Evolutionary conservation across 2,329 filamentous ascomycete genomes (phyloP), one percentile per base, ranked within the genome.

Genomic region (Chrysoporthe cubensis): DNA sequence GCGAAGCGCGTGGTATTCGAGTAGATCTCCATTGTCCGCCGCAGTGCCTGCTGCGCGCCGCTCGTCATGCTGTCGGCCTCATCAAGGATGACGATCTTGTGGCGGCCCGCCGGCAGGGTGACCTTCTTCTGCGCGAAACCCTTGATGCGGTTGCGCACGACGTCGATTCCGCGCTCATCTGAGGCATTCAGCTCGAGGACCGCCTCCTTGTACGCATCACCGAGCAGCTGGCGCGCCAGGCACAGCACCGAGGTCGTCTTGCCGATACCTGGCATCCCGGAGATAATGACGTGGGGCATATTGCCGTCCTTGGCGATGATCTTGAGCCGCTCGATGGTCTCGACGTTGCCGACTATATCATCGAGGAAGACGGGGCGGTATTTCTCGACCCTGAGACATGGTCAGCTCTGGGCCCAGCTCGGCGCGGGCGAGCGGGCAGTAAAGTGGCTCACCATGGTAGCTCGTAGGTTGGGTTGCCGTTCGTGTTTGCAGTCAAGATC

Each of bases 51-150:
- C 78, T 99, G 96, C 2, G 96, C 96, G 64, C 96, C 96, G 34
- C 92, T 92, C 0, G 96, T 99, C 96, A 99, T 99, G 78, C 91
- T 94, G 84, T 99, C 96, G 68, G 96, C 96, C 83, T 99, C 96
- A 79, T 99, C 96, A 67, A 99, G 89, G 72, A 99, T 98, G 62
- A 99, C 93, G 62, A 99, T 84, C 83, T 99, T 99, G 79, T 99
- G 96, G 65, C 94, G 88, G 9, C 96, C 96, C 0, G 90, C 83
- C 0, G 96, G 94, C 14, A 99, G 85, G 1, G 96, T 99, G 73
- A 99, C 96, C 81, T 99, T 99, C 81, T 99, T 99, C 80, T 98
- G 96, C 3, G 96, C 96, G 76, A 99, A 99, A 8, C 93, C 94
- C 82, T 99, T 99, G 84, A 99, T 99, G 71, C 96, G 87, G 78